Evolutionary conservation across 2,329 filamentous ascomycete species (phyloP).

Genomic region (Neonectria magnoliae): DNA sequence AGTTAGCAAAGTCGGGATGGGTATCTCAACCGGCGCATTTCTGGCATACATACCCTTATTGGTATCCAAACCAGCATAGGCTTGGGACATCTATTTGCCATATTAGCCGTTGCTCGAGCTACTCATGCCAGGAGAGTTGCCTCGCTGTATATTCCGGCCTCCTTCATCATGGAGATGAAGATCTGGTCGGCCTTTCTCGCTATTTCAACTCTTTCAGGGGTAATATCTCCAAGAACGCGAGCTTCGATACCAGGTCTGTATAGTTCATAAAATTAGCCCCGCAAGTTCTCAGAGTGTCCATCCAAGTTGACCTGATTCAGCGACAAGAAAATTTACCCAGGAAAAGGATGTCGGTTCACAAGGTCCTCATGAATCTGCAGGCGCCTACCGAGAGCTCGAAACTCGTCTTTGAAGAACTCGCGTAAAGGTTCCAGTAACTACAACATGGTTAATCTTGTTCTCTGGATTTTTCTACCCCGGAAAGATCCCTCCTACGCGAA

Average conservation of each 20-base stretch:
- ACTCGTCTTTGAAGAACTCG: constrained; percentile 81
- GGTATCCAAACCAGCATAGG: constrained; percentile 57
- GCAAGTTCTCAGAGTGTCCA: background rate
- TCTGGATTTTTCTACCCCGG: background rate
- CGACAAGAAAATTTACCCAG: background rate
- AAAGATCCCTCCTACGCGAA: background rate
- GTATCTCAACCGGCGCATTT: background rate
- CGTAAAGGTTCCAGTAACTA: constrained; percentile 12
- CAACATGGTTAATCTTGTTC: background rate
- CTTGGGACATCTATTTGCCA: constrained; percentile 54
- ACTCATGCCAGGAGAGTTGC: constrained; percentile 28
- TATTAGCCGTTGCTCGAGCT: constrained; percentile 26
- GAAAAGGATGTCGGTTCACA: background rate
- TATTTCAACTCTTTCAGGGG: constrained; percentile 70
- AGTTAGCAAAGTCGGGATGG: background rate
- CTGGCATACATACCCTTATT: constrained; percentile 44
- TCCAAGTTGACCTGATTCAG: background rate
- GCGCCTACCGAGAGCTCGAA: constrained; percentile 14
- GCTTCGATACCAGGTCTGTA: constrained; percentile 71
- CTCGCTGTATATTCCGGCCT: constrained; percentile 77
- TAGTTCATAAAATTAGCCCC: background rate
- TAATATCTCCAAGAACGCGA: constrained; percentile 59
- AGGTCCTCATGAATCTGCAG: background rate
- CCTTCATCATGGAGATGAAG: constrained; percentile 79
- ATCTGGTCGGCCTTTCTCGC: constrained; percentile 81